Evolutionary conservation across 139 green algal species (phyloP).

Genomic region (Microglena sp.): DNA sequence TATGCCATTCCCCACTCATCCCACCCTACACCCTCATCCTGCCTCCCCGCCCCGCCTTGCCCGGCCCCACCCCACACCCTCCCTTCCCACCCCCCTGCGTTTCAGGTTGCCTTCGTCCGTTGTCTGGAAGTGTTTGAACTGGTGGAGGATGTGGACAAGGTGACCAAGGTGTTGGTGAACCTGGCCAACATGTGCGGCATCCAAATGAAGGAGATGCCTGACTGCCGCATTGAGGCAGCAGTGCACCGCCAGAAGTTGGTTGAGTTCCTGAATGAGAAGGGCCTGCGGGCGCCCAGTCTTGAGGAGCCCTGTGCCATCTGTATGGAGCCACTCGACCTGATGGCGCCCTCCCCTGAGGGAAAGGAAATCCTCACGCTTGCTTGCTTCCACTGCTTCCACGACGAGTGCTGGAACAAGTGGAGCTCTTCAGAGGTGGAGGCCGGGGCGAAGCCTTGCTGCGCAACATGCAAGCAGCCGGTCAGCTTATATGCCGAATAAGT

Average conservation of each 20-base stretch:
- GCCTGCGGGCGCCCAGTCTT: background rate
- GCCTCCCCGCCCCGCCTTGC: too few relatives aligned
- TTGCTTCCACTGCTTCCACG: conserved; percentile 23
- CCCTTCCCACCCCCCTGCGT: background rate
- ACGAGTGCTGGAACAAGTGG: conserved; percentile 31
- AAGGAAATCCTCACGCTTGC: conserved; percentile 23
- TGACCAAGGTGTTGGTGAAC: conserved; percentile 32
- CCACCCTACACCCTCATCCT: too few relatives aligned
- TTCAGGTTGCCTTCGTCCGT: conserved; percentile 20
- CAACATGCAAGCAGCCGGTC: conserved; percentile 22
- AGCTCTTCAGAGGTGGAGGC: background rate
- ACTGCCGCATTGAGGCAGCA: conserved; percentile 22
- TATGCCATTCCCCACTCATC: background rate
- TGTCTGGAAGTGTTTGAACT: conserved; percentile 24
- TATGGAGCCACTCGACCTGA: background rate
- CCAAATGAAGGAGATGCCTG: conserved; percentile 27
- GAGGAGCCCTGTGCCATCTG: conserved; percentile 15
- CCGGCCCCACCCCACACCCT: background rate
- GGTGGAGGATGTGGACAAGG: conserved; percentile 28
- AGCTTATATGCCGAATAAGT: background rate
- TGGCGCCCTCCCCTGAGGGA: background rate
- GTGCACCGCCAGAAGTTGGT: conserved; percentile 11
- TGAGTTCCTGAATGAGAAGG: conserved; percentile 18
- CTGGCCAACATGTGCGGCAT: conserved; percentile 36
- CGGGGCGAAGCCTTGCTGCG: conserved; percentile 6